Evolutionary conservation across 441 rosid species (phyloP).

Genomic region (Populus tomentosa): DNA sequence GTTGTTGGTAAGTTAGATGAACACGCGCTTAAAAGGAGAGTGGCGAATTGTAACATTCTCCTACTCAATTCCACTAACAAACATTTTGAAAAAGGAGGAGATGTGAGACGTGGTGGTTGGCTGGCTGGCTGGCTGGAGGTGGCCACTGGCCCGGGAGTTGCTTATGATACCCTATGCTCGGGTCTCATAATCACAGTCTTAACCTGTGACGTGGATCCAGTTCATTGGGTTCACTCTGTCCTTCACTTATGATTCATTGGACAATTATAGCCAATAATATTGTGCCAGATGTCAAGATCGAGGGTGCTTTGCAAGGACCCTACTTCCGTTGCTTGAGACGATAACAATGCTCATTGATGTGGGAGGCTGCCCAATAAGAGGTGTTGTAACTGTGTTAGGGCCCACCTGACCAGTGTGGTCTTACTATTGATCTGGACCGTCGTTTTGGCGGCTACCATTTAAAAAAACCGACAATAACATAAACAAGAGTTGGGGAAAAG

Average conservation of each 20-base stretch:
- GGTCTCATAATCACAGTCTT: no score
- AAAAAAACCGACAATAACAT: not conserved
- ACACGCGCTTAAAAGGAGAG: slow-evolving; percentile 13
- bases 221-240: not conserved
- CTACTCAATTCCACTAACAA: slow-evolving; percentile 15
- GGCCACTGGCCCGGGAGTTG: not conserved
- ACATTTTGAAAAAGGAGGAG: not conserved
- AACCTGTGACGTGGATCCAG: no score
- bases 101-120: slow-evolving; percentile 19
- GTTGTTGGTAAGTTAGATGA: not conserved
- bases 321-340: slow-evolving; percentile 42
- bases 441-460: slow-evolving; percentile 13
- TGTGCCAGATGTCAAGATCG: slow-evolving; percentile 18
- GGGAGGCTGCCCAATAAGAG: slow-evolving; percentile 49
- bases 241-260: not conserved
- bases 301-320: slow-evolving; percentile 1
- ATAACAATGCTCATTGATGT: slow-evolving; percentile 29
- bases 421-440: slow-evolving; percentile 39
- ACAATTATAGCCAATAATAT: not conserved
- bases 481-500: not conserved
- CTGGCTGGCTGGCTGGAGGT: slow-evolving; percentile 3
- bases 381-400: slow-evolving; percentile 31
- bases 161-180: no score
- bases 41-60: slow-evolving; percentile 7
- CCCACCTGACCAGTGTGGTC: slow-evolving; percentile 15